Percentiles rank a stretch among this genome's conserved stretches.
These are phyloP conservation scores for Samsoniella hepiali DNA, from an alignment of 2,329 filamentous ascomycete genomes.

Conservation along the genomic window DNA sequence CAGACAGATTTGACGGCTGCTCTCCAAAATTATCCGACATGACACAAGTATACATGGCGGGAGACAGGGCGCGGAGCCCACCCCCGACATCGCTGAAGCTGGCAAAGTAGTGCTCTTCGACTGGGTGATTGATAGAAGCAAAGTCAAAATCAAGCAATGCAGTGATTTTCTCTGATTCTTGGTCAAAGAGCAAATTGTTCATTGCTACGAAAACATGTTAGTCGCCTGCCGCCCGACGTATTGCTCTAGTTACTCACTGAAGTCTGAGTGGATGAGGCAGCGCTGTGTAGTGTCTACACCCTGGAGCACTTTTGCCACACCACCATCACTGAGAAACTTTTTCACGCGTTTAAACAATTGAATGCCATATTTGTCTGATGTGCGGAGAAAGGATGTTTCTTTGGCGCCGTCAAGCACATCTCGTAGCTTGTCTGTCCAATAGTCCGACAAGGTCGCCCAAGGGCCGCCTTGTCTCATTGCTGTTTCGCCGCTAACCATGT, in stretches of 20 bases:
- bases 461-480: conserved; percentile 23
- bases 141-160: conserved; percentile 31
- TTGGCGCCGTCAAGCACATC: conserved; percentile 16
- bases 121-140: conserved; percentile 24
- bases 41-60: conserved; percentile 1
- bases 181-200: conserved; percentile 29
- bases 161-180: conserved; percentile 22
- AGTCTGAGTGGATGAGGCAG: conserved; percentile 26
- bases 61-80: neutral
- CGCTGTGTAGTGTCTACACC: conserved; percentile 21
- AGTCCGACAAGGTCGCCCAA: conserved; percentile 21
- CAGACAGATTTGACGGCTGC: neutral
- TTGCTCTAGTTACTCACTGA: conserved; percentile 23
- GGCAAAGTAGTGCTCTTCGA: conserved; percentile 26
- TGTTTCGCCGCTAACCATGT: conserved; percentile 22
- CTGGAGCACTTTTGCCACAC: neutral
- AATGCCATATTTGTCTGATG: conserved; percentile 20
- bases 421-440: conserved; percentile 20
- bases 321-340: conserved; percentile 15
- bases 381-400: conserved; percentile 17
- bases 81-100: conserved; percentile 13
- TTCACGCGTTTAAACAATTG: conserved; percentile 20
- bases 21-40: conserved; percentile 2
- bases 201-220: conserved; percentile 21
- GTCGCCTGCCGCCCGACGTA: neutral